Conservation (phyloP, 129 eudicot species). For the Tagetes patula region DNA sequence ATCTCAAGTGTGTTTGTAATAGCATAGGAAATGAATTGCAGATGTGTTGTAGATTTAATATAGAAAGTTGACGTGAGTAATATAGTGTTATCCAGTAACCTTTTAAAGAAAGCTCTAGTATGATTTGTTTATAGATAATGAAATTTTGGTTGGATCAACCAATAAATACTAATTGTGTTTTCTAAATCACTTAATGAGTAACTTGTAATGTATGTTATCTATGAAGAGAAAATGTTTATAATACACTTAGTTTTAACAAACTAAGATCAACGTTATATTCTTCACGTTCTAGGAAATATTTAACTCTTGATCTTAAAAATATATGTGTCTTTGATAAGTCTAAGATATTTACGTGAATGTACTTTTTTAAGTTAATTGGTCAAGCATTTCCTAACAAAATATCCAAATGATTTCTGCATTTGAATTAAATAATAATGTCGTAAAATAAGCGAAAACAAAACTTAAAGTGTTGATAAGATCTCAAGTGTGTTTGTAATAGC, state of each 20-base stretch:
- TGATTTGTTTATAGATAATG: not conserved
- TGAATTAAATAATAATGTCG: too few relatives aligned
- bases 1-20: not conserved
- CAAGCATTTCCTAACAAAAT: too few relatives aligned
- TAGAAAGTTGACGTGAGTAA: not conserved
- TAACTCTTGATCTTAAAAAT: not conserved
- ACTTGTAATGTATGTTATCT: not conserved
- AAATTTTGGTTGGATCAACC: not conserved
- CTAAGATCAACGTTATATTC: too few relatives aligned
- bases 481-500: too few relatives aligned
- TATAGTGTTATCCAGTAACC: not conserved
- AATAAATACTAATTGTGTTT: too few relatives aligned
- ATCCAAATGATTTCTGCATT: too few relatives aligned
- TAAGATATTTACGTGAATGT: not conserved
- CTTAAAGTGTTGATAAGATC: too few relatives aligned
- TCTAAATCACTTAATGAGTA: not conserved
- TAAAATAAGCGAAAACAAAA: too few relatives aligned
- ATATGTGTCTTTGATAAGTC: not conserved
- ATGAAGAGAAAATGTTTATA: not conserved
- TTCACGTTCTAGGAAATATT: not conserved
- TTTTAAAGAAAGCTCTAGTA: not conserved
- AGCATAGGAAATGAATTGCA: not conserved
- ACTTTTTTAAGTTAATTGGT: too few relatives aligned
- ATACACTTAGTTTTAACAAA: not conserved
- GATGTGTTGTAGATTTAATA: not conserved